Percentiles rank a stretch among this genome's conserved stretches.
Evolutionary conservation across 495 filamentous ascomycete genomes (phyloP).

Genomic region (Daldinia grandis): DNA sequence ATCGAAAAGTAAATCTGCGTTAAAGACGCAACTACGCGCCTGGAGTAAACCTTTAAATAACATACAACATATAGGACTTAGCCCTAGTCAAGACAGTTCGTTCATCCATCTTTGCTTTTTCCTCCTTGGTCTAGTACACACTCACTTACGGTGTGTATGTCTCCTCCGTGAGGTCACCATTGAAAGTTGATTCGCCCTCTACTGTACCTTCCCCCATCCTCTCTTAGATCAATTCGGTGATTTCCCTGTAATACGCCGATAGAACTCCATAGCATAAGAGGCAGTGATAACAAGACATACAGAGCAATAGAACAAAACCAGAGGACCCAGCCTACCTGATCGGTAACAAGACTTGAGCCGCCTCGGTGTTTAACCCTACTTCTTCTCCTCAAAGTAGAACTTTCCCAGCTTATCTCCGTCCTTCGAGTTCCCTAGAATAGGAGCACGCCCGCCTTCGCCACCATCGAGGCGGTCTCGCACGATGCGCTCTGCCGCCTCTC

Average conservation of each 20-base stretch:
- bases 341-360: neutral
- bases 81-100: neutral
- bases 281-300: neutral
- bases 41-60: neutral
- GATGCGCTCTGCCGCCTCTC: conserved; percentile 63
- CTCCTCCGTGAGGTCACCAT: neutral
- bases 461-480: conserved; percentile 59
- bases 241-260: conserved; percentile 28
- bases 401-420: conserved; percentile 56
- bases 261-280: conserved; percentile 23
- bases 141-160: neutral
- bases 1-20: conserved; percentile 1
- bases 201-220: conserved; percentile 1
- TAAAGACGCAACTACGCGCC: neutral
- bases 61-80: neutral
- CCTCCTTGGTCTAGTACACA: neutral
- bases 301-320: neutral
- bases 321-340: neutral
- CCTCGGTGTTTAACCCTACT: conserved; percentile 26
- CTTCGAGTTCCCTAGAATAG: conserved; percentile 52
- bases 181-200: conserved; percentile 4
- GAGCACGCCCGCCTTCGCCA: conserved; percentile 48
- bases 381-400: conserved; percentile 63
- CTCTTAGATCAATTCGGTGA: conserved; percentile 1
- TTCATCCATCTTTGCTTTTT: neutral